Evolutionary conservation across 441 rosid genomes (phyloP).

Genomic region (Euphorbia schlechtendalii): DNA sequence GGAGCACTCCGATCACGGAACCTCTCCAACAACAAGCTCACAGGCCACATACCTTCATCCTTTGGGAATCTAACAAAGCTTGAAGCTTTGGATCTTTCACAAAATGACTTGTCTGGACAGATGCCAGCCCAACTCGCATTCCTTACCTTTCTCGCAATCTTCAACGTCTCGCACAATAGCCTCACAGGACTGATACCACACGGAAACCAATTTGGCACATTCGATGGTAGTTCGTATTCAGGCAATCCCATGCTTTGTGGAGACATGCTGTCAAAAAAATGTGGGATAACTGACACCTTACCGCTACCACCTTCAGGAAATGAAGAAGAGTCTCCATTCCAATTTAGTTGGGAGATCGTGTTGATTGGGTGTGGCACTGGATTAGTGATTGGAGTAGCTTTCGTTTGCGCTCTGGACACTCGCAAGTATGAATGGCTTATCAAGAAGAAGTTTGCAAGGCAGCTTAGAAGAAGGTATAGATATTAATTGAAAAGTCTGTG

Average conservation of each 20-base stretch:
- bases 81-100: constrained; percentile 34
- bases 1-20: constrained; percentile 11
- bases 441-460: not conserved
- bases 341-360: constrained; percentile 9
- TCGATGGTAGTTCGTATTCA: constrained; percentile 5
- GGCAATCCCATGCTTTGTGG: constrained; percentile 22
- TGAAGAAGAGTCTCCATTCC: not conserved
- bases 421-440: constrained; percentile 8
- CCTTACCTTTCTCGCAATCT: constrained; percentile 17
- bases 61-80: constrained; percentile 16
- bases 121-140: constrained; percentile 28
- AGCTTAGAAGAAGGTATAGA: not conserved
- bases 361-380: constrained; percentile 21
- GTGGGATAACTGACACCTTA: not conserved
- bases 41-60: constrained; percentile 20
- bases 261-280: not conserved
- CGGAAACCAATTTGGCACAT: constrained; percentile 26
- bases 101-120: constrained; percentile 22
- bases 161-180: constrained; percentile 25
- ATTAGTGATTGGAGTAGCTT: constrained; percentile 12
- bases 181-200: constrained; percentile 28
- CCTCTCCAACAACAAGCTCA: constrained; percentile 23
- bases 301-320: not conserved
- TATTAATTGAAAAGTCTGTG: not conserved
- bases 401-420: constrained; percentile 9